Conservation (phyloP, 495 filamentous ascomycete genomes). For the Neurospora africana region DNA sequence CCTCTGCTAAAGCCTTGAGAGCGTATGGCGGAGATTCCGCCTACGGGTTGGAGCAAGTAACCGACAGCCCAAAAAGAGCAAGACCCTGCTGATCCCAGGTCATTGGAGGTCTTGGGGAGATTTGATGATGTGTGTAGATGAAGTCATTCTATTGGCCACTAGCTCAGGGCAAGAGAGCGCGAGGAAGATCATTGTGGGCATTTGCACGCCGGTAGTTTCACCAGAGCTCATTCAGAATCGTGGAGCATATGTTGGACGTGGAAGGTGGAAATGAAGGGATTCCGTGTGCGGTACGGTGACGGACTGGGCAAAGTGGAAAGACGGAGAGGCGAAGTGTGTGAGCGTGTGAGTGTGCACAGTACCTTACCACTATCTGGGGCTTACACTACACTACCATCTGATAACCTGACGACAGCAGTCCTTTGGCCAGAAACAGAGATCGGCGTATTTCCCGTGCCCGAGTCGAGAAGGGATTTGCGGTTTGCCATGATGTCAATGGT, state of each 20-base stretch:
- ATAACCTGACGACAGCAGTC: neutral
- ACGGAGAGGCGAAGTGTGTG: slow-evolving; percentile 2
- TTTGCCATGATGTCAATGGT: slow-evolving; percentile 24
- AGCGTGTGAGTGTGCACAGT: neutral
- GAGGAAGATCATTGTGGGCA: neutral
- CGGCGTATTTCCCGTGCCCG: slow-evolving; percentile 2
- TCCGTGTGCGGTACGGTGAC: neutral
- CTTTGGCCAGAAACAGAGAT: slow-evolving; percentile 1
- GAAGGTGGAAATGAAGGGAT: neutral
- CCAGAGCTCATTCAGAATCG: neutral
- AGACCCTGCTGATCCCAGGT: slow-evolving; percentile 22
- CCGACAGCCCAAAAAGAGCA: slow-evolving; percentile 7
- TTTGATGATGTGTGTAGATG: neutral
- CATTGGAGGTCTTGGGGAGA: slow-evolving; percentile 12
- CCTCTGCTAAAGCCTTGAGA: neutral
- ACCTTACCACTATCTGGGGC: neutral
- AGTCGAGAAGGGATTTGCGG: slow-evolving; percentile 2
- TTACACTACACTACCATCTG: neutral
- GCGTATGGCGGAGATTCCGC: neutral
- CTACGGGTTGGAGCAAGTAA: neutral
- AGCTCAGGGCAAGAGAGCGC: neutral
- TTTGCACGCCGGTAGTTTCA: neutral
- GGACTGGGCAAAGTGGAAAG: neutral
- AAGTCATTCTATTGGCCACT: slow-evolving; percentile 22
- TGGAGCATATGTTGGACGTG: neutral